A percentile compares a stretch with the other conserved stretches of the same genome.
Conservation (phyloP, 257 asterid genomes). For the Perilla frutescens region DNA sequence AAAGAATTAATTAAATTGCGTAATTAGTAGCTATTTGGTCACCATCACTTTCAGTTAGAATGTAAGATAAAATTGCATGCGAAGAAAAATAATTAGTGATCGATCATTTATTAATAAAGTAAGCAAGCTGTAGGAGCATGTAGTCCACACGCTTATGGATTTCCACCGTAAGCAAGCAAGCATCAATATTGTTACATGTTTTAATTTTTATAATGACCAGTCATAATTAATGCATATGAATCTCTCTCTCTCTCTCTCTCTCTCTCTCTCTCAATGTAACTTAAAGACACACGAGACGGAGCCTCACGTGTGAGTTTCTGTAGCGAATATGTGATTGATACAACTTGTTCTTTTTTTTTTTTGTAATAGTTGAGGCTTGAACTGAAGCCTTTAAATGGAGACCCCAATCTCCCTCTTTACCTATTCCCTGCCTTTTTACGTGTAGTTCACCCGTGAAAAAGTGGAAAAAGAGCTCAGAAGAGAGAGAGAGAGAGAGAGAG, state of each 20-base stretch:
- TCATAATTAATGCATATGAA: too few species aligned
- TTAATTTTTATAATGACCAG: too few species aligned
- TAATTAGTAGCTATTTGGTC: too few species aligned
- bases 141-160: constrained; percentile 22
- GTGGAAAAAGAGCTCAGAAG: too few species aligned
- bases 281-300: too few species aligned
- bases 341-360: constrained; percentile 41
- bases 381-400: constrained; percentile 50
- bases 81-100: too few species aligned
- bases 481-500: constrained; percentile 27
- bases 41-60: too few species aligned
- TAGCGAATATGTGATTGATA: constrained; percentile 37
- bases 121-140: background rate
- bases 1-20: too few species aligned
- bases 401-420: constrained; percentile 20
- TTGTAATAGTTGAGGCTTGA: background rate
- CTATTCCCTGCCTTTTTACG: constrained; percentile 28
- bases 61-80: too few species aligned
- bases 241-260: constrained; percentile 23
- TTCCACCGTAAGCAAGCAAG: constrained; percentile 10
- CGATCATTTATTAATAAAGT: too few species aligned
- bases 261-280: background rate
- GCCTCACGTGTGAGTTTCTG: constrained; percentile 57
- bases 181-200: background rate
- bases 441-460: constrained; percentile 13